Conservation (phyloP, 768 basidiomycete genomes). For the Basidioascus undulatus region DNA sequence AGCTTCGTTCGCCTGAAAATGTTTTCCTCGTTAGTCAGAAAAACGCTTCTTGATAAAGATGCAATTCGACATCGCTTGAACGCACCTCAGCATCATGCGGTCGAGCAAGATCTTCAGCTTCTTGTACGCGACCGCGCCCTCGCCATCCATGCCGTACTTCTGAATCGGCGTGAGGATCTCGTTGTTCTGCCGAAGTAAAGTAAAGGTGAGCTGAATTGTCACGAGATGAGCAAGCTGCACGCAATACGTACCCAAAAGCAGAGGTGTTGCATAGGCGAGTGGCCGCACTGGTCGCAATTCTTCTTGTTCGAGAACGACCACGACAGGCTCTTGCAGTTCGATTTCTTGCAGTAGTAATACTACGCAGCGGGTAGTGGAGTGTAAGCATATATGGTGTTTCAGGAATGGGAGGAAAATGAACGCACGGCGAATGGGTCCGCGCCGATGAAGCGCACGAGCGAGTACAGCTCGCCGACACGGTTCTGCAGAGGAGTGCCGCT, state of each 20-base stretch:
- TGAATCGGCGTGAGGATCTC: slow-evolving; percentile 93
- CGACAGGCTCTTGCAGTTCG: slow-evolving; percentile 81
- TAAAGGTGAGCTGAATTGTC: too few species aligned
- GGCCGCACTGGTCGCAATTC: slow-evolving; percentile 37
- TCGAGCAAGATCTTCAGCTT: slow-evolving; percentile 74
- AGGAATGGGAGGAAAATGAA: not conserved
- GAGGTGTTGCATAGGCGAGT: slow-evolving; percentile 28
- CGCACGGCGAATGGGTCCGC: slow-evolving; percentile 31
- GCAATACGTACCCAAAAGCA: too few species aligned
- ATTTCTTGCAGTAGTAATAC: slow-evolving; percentile 84
- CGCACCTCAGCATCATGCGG: slow-evolving; percentile 67
- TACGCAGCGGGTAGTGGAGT: slow-evolving; percentile 35
- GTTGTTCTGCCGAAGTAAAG: slow-evolving; percentile 41
- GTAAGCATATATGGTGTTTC: too few species aligned
- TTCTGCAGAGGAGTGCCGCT: slow-evolving; percentile 73
- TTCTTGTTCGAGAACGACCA: slow-evolving; percentile 75
- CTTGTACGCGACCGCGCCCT: slow-evolving; percentile 64
- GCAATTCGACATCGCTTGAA: not conserved
- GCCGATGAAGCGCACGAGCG: slow-evolving; percentile 46
- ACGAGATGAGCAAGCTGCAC: too few species aligned
- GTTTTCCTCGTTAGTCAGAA: not conserved
- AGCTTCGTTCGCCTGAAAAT: slow-evolving; percentile 30
- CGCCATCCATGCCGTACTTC: slow-evolving; percentile 46
- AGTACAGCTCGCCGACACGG: slow-evolving; percentile 95
- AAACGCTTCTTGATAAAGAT: not conserved